Base-by-base conservation (phyloP, 2,329 filamentous ascomycete genomes). In the Arthrobotrys iridis region DNA sequence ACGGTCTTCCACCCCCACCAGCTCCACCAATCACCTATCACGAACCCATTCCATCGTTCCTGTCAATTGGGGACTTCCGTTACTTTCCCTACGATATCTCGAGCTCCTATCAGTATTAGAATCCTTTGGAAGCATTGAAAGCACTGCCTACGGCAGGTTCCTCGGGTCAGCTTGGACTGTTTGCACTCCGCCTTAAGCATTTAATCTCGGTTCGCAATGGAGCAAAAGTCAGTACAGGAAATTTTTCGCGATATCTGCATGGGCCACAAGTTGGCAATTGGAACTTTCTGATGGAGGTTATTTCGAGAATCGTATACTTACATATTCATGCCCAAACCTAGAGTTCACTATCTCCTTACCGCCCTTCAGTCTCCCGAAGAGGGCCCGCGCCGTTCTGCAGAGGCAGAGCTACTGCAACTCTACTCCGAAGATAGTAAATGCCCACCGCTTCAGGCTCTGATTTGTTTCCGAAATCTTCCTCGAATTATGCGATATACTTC, bases 331-430 rank as follows among this genome's bases (percentile, higher is more conserved):
- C 8, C 35, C 40, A 18, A 24, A 18, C 7, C 11, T 33, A 79
- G 79, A 85, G 88, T 99, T 83, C 89, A 95, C 80, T 89, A 90
- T 83, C 87, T 98, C 82, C 89, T 99, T 78, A 88, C 90, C 80
- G 92, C 93, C 83, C 96, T 93, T 57, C 93, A 96, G 84, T 89
- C 90, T 77, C 80, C 91, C 75, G 88, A 89, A 72, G 90, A 94
- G 82, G 89, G 84, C 65, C 89, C 91, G 68, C 90, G 94, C 82
- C 93, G 92, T 82, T 89, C 91, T 82, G 95, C 95, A 79, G 95
- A 99, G 84, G 86, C 90, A 81, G 91, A 93, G 80, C 87, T 97
- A 59, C 88, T 89, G 81, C 88, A 88, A 77, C 88, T 91, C 77
- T 90, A 91, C 81, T 82, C 86, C 76, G 87, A 88, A 79, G 85